Evolutionary conservation across 169 alveolate species (phyloP).

Genomic region (Condylostoma magnum): DNA sequence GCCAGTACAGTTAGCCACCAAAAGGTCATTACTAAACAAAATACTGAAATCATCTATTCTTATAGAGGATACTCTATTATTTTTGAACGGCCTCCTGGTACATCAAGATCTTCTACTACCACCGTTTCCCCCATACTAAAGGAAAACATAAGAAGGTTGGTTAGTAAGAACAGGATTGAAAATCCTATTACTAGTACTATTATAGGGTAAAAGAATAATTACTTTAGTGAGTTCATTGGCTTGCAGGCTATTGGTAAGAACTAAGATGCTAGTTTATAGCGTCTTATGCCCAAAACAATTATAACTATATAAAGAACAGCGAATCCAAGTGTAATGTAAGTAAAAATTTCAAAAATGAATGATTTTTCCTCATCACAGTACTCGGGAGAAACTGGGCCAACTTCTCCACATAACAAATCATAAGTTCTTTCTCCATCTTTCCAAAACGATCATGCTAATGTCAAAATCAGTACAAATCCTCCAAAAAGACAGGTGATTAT

Average conservation of each 20-base stretch:
- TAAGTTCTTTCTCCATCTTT: not conserved
- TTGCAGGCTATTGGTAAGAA: not conserved
- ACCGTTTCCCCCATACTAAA: not conserved
- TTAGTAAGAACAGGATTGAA: not conserved
- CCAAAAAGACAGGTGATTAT: not conserved
- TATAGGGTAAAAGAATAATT: constrained; percentile 12
- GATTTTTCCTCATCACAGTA: constrained; percentile 3
- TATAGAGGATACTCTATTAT: not conserved
- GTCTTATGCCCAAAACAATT: not conserved
- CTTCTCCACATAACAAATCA: not conserved
- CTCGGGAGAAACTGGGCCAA: constrained; percentile 3
- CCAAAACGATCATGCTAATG: not conserved
- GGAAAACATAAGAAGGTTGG: not conserved
- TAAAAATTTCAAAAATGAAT: not conserved
- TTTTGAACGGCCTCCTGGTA: constrained; percentile 21
- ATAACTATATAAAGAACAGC: not conserved
- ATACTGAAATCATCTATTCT: not conserved
- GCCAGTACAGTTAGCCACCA: constrained; percentile 3
- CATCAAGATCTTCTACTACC: not conserved
- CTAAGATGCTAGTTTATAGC: not conserved
- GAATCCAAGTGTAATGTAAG: not conserved
- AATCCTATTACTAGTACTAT: not conserved
- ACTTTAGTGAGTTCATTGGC: constrained; percentile 18
- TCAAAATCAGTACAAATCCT: not conserved
- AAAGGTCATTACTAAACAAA: not conserved